Percentiles rank a stretch among this genome's conserved stretches.
These are phyloP conservation scores for Ogataea pini DNA, from an alignment of 805 yeast genomes.

Conservation along the genomic window DNA sequence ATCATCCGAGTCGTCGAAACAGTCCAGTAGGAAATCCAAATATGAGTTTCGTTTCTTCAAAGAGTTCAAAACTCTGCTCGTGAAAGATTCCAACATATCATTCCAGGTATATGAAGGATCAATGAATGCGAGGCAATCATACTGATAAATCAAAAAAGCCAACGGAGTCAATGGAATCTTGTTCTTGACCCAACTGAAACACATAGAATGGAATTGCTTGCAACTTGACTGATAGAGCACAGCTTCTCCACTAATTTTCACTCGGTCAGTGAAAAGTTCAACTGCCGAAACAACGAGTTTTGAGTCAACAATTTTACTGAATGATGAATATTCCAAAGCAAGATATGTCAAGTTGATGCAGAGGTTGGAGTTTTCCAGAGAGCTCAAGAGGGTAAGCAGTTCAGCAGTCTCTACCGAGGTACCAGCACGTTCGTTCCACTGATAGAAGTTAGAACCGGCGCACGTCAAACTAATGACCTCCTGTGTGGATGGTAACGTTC, in stretches of 20 bases:
- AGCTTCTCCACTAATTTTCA: constrained; percentile 1
- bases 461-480: constrained; percentile 7
- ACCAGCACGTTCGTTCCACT: constrained; percentile 16
- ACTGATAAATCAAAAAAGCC: constrained; percentile 3
- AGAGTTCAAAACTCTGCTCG: neutral
- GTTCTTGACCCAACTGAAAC: constrained; percentile 7
- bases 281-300: constrained; percentile 6
- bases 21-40: neutral
- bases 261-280: neutral
- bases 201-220: constrained; percentile 9
- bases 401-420: constrained; percentile 18
- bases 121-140: neutral
- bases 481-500: constrained; percentile 8
- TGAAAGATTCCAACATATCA: neutral
- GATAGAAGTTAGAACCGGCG: constrained; percentile 11
- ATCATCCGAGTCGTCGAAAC: neutral
- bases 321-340: constrained; percentile 10
- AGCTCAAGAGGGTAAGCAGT: neutral
- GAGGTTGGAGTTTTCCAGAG: neutral
- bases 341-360: constrained; percentile 12
- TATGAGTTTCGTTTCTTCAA: neutral
- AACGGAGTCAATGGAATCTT: constrained; percentile 6
- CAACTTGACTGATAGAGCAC: constrained; percentile 16
- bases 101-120: constrained; percentile 9
- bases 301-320: constrained; percentile 4